Evolutionary conservation across 305 asterid species (phyloP).

Genomic region (Solanum hybrid): DNA sequence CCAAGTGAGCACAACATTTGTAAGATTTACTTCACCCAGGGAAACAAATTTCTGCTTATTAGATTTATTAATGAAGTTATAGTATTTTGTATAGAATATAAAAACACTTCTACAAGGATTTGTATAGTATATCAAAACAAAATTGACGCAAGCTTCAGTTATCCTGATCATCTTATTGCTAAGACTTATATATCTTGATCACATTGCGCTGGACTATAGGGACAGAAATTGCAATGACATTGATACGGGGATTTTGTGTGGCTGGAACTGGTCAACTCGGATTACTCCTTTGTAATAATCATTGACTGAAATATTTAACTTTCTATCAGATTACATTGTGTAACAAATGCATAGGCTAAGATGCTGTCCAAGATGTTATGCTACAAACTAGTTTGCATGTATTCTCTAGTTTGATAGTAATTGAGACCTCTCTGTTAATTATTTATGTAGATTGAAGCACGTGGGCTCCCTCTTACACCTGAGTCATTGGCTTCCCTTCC

Average conservation of each 20-base stretch:
- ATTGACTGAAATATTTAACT: neutral
- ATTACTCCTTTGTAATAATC: neutral
- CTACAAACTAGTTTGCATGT: neutral
- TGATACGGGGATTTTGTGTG: neutral
- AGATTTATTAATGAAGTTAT: neutral
- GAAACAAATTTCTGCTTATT: neutral
- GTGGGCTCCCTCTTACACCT: slow-evolving; percentile 70
- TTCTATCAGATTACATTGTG: neutral
- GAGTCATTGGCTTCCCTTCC: slow-evolving; percentile 83
- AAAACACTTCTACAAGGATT: neutral
- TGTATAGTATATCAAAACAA: neutral
- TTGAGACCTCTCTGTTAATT: neutral
- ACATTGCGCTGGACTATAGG: neutral
- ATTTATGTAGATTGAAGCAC: slow-evolving; percentile 70
- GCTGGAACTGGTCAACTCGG: neutral
- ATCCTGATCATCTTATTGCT: neutral
- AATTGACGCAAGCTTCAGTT: neutral
- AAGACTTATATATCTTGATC: neutral
- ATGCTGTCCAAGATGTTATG: neutral
- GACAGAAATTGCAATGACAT: neutral
- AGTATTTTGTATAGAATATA: neutral
- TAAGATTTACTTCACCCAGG: neutral
- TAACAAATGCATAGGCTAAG: neutral
- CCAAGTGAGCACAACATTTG: neutral
- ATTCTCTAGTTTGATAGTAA: neutral